Evolutionary conservation across 2,329 filamentous ascomycete species (phyloP).

Genomic region (Calonectria leucothoes): DNA sequence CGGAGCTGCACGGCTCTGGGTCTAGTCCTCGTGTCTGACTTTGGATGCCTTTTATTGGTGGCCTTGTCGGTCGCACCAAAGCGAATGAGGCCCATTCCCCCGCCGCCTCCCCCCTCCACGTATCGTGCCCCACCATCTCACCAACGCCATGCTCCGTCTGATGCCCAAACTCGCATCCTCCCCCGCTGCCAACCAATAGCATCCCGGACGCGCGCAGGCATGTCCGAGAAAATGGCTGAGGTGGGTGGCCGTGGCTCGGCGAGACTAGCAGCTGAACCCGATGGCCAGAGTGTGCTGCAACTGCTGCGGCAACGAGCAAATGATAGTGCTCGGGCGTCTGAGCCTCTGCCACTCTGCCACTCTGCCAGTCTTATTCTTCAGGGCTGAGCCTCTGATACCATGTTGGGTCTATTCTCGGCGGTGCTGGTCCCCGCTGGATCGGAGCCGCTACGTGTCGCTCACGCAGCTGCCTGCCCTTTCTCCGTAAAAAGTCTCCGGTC

Average conservation of each 20-base stretch:
- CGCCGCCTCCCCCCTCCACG: constrained; percentile 36
- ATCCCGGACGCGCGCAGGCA: constrained; percentile 15
- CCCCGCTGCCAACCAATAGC: constrained; percentile 28
- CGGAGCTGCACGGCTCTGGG: constrained; percentile 24
- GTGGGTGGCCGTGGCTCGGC: constrained; percentile 26
- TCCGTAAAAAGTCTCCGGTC: constrained; percentile 21
- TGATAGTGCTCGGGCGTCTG: constrained; percentile 14
- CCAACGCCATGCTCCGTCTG: constrained; percentile 27
- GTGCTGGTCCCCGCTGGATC: constrained; percentile 9
- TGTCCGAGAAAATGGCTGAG: constrained; percentile 21
- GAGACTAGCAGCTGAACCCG: constrained; percentile 25
- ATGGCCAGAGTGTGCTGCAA: constrained; percentile 2
- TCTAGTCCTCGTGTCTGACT: constrained; percentile 26
- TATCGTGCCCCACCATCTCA: constrained; percentile 34
- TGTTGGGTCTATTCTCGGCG: constrained; percentile 30
- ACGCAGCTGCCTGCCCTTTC: constrained; percentile 11
- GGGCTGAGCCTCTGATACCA: constrained; percentile 24
- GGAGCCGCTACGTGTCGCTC: constrained; percentile 24
- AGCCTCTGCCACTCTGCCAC: constrained; percentile 19
- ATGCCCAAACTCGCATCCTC: constrained; percentile 30
- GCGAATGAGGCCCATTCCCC: constrained; percentile 30
- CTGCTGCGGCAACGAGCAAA: constrained; percentile 22
- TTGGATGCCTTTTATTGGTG: constrained; percentile 33
- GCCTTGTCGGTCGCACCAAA: constrained; percentile 34
- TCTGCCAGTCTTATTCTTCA: constrained; percentile 23